Evolutionary conservation across 176 grass and related monocot species (phyloP).

Genomic region (Zea luxurians): DNA sequence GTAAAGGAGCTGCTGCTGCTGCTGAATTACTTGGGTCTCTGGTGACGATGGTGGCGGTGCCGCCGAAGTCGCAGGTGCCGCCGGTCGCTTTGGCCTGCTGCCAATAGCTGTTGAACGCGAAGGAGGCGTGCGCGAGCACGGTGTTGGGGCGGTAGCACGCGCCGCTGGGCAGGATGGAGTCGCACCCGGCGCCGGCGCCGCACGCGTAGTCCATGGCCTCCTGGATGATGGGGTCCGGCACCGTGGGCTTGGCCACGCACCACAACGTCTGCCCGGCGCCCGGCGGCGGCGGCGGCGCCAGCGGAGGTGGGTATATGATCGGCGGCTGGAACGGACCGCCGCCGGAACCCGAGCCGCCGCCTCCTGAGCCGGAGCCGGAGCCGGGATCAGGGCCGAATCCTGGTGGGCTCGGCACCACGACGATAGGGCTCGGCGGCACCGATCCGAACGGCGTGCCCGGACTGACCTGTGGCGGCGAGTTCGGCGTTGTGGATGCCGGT

Average conservation of each 20-base stretch:
- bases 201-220: constrained; percentile 95
- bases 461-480: background rate
- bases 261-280: constrained; percentile 53
- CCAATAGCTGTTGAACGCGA: constrained; percentile 91
- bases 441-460: too few species aligned
- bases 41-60: constrained; percentile 79
- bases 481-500: constrained; percentile 23
- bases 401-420: constrained; percentile 37
- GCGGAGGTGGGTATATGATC: constrained; percentile 75
- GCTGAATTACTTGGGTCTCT: constrained; percentile 65
- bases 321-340: constrained; percentile 58
- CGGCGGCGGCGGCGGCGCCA: constrained; percentile 50
- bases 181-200: constrained; percentile 66
- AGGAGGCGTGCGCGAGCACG: constrained; percentile 73
- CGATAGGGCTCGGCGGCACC: constrained; percentile 39
- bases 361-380: background rate
- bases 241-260: constrained; percentile 92
- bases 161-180: constrained; percentile 52
- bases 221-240: constrained; percentile 85
- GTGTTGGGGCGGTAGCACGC: constrained; percentile 73
- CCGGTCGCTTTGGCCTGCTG: constrained; percentile 59
- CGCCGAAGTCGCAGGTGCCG: constrained; percentile 80
- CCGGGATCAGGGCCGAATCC: background rate
- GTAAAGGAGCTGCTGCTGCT: too few species aligned
- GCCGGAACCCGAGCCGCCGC: background rate